Conservation (phyloP, 2,329 filamentous ascomycete genomes). For the Colletotrichum eremochloae region DNA sequence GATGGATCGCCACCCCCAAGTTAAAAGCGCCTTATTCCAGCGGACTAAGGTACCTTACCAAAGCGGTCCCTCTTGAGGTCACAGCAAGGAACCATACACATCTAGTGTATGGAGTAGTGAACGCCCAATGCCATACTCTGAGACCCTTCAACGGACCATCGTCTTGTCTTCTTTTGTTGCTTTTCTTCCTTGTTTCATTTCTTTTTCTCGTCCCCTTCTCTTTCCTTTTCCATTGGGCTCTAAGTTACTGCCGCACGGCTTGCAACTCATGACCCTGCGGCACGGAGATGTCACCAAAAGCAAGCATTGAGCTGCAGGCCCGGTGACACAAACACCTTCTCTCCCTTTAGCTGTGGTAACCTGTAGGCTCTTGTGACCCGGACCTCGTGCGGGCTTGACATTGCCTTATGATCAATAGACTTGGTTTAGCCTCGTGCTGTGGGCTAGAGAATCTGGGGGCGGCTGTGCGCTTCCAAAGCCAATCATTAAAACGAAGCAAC, state of each 20-base stretch:
- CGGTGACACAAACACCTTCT: not conserved
- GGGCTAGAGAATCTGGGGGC: conserved; percentile 7
- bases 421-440: not conserved
- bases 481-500: conserved; percentile 11
- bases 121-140: too few relatives aligned
- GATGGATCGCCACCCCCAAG: conserved; percentile 16
- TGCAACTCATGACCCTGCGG: conserved; percentile 8
- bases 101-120: too few relatives aligned
- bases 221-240: conserved; percentile 4
- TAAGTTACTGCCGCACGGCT: conserved; percentile 5
- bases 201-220: too few relatives aligned
- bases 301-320: conserved; percentile 13
- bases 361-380: not conserved
- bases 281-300: conserved; percentile 13
- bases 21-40: conserved; percentile 3
- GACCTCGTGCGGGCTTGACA: not conserved
- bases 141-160: conserved; percentile 21
- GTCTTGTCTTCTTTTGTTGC: conserved; percentile 5
- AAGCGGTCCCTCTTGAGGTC: not conserved
- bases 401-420: not conserved
- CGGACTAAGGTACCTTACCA: too few relatives aligned
- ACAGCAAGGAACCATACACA: not conserved
- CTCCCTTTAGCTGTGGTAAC: not conserved
- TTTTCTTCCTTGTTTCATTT: not conserved
- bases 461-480: conserved; percentile 36